Base-by-base conservation (phyloP, 805 yeast species). In the Candida verbasci region DNA sequence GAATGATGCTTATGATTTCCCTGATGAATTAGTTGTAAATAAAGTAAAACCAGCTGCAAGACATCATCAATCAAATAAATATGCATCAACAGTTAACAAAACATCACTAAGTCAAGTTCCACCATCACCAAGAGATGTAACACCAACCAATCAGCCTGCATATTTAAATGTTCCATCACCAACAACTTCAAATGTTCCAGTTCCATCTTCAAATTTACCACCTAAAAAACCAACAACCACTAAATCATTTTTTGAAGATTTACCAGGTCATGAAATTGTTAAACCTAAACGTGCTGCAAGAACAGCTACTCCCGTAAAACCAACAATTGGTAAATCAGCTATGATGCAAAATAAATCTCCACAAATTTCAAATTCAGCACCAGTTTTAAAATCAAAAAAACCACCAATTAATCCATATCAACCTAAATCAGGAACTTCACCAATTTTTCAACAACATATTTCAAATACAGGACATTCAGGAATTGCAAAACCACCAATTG, bases 1-100 rank as follows among this genome's bases (percentile, higher is more conserved):
- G 52, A 73, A 80, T n/a, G 86, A 82, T 58, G 87, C 88, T 0
- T 83, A 81, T 47, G 93, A 83, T 50, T 81, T 83, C 49, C 91
- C 91, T 1, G 60, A 65, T 15, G 76, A 68, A 30, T 52, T 83
- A 29, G 58, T 81, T 9, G 59, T 70, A 1, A 65, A 65, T 49
- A 48, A 42, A 46, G 28, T 62, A 39, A 43, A 66, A 54, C 61
- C 74, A 49, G 48, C 71, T 44, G 44, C 70, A 53, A 30, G 74
- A 53, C 35, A 28, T 38, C 16, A 24, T 23, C 10, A 27, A 46
- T 20, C 62, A 48, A 36, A 47, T 50, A 33, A 51, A 43, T 46
- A 53, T 37, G 46, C 59, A 0, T 30, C 38, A 18, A 26, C 21
- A 25, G 33, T 43, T n/a, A 38, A 18, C 6, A 6, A 6, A 18